phyloP scores from a whole-genome alignment of 345 rosid species.

The Crucihimalaya himalaica region DNA sequence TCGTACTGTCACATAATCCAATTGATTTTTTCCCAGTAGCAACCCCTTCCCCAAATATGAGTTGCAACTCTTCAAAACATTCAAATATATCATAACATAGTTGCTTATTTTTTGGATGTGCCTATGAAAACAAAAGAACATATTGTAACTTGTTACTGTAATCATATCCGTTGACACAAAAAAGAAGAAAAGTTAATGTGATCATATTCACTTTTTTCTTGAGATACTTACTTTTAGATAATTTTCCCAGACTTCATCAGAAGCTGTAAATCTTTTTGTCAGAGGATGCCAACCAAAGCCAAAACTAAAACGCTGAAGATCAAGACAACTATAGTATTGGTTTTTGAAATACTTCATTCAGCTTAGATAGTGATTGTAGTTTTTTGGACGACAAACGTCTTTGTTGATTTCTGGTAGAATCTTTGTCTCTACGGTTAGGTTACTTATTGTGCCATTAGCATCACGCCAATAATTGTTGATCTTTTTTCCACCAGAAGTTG shows the following conservation, averaged over 20 bases:
- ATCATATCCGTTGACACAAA: too few species aligned
- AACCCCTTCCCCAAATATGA: too few species aligned
- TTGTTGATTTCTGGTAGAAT: background rate
- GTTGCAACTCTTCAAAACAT: too few species aligned
- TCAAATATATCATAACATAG: too few species aligned
- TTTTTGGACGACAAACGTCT: background rate
- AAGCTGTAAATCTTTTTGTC: background rate
- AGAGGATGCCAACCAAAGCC: background rate
- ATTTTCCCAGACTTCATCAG: background rate
- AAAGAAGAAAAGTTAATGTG: too few species aligned
- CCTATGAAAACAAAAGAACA: too few species aligned
- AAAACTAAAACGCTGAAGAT: background rate
- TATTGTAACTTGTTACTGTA: too few species aligned
- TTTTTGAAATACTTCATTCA: background rate
- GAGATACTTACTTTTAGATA: background rate
- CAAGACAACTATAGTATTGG: background rate
- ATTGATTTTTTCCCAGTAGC: too few species aligned
- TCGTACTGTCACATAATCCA: too few species aligned
- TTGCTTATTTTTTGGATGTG: too few species aligned
- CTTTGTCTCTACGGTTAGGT: background rate
- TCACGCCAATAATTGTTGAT: background rate
- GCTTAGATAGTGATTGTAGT: background rate
- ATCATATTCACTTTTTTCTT: too few species aligned
- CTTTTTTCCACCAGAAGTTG: background rate
- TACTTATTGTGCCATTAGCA: background rate